Evolutionary conservation across 1,284 basidiomycete species (phyloP), one percentile per base, ranked within the genome.

Genomic region (Irpex rosettiformis): DNA sequence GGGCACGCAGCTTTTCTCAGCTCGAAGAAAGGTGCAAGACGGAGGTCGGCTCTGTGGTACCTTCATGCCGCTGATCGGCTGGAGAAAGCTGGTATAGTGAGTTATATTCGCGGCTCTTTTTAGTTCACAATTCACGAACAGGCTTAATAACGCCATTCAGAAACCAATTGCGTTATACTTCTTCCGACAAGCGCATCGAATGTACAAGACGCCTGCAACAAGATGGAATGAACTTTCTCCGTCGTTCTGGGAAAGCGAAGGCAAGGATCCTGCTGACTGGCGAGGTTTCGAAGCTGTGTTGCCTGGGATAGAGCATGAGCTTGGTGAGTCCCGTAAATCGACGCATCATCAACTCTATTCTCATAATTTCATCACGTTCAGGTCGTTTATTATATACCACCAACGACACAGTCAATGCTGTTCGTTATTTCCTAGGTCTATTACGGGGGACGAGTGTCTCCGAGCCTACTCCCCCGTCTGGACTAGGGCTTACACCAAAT

Each of bases 101-200:
- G 88, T 78, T 16, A 52, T 18, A 24, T 27, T 18, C 10, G 43
- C 3, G 1, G 1, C 1, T 51, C 25, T 29, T 25, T 11, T 25
- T 1, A 51, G n/a, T 52, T 28, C 10, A 51, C 13, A 24, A 58
- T 45, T 51, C 57, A 29, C 6, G 10, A 13, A 54, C 29, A 52
- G 60, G 33, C 60, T 29, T 18, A 54, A 18, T 43, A 47, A 52
- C 11, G 29, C 11, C 29, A 22, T 11, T 28, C 65, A 92, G 90
- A 93, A 90, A 88, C 85, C 89, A 1, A 69, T 93, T 54, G 91
- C 91, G 1, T 86, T 90, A 79, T 83, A 88, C 67, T 89, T 92
- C 66, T 78, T 93, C 37, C 83, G 84, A 7, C 82, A 78, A 67
- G 85, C 89, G 13, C 85, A 85, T 60, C 79, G 79, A 18, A 71